Evolutionary conservation across 805 yeast species (phyloP), one percentile per base, ranked within the genome.

Genomic region (Saturnispora ahearnii): DNA sequence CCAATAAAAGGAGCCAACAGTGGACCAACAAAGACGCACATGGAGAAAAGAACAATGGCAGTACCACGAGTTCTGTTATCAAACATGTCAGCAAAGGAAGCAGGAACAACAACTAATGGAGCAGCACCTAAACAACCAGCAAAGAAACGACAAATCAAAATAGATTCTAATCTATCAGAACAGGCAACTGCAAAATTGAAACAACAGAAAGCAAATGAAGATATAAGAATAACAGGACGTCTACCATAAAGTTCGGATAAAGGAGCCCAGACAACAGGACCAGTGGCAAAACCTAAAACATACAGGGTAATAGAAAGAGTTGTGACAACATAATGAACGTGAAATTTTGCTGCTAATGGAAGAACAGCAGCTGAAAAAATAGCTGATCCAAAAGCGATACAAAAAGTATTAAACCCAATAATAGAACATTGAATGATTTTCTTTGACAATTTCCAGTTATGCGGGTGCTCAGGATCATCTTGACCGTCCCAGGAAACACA

Each of bases 211-310:
- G 83, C 77, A 40, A 86, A 68, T 4, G 74, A 64, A 5, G 89
- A 77, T 3, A 79, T 54, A 2, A 84, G 55, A 49, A 85, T 59
- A 13, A 86, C 81, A 15, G 74, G 65, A 62, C 77, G 77, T 65
- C 96, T 77, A 49, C 95, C 93, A 56, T 73, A 82, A 34, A 83
- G 59, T 63, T 85, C 95, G n/a, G 91, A 82, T 34, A 85, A 63
- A 4, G 96, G 96, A 26, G 93, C 96, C 88, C 93, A 90, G 34
- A 87, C 60, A 46, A 90, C 72, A 3, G 98, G 98, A 18, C 97
- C 96, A 0, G 87, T 76, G 1, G 96, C 97, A 67, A 89, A 91
- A 10, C 97, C 98, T 40, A 88, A 65, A n/a, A 90, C 96, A 59
- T 79, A 90, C 26, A 89, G 71, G 0, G 96, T 81, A 9, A 88